Conservation (phyloP, 805 yeast species). For the Schwanniomyces yamadae region DNA sequence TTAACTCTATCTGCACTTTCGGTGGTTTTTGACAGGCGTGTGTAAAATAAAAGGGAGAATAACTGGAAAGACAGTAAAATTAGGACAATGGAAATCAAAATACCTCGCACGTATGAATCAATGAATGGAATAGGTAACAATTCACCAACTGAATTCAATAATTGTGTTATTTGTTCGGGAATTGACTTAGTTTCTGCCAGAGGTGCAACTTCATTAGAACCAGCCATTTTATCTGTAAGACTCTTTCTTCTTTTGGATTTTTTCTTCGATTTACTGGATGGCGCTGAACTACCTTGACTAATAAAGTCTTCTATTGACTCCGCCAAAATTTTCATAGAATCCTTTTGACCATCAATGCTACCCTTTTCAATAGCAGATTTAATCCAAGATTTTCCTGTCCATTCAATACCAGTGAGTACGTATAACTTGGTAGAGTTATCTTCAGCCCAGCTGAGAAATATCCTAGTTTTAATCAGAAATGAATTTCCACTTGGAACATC, state of each 20-base stretch:
- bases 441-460: conserved; percentile 61
- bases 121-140: conserved; percentile 28
- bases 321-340: conserved; percentile 50
- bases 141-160: conserved; percentile 25
- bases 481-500: conserved; percentile 81
- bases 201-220: conserved; percentile 11
- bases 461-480: conserved; percentile 59
- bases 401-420: conserved; percentile 57
- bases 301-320: conserved; percentile 45
- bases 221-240: neutral
- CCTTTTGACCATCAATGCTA: conserved; percentile 69
- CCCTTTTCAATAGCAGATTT: conserved; percentile 75
- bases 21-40: neutral
- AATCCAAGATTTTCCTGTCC: conserved; percentile 80
- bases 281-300: conserved; percentile 6
- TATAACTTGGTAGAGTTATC: conserved; percentile 52
- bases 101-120: conserved; percentile 22
- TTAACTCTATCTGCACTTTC: conserved; percentile 14
- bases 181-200: conserved; percentile 14
- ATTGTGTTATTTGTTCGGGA: conserved; percentile 16
- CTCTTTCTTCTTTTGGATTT: conserved; percentile 11
- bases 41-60: conserved; percentile 18
- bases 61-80: conserved; percentile 11
- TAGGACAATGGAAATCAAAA: conserved; percentile 13
- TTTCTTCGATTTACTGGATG: conserved; percentile 9